These are phyloP conservation scores for Debaryomyces singareniensis DNA, from an alignment of 1,139 yeast species.

Conservation along the genomic window DNA sequence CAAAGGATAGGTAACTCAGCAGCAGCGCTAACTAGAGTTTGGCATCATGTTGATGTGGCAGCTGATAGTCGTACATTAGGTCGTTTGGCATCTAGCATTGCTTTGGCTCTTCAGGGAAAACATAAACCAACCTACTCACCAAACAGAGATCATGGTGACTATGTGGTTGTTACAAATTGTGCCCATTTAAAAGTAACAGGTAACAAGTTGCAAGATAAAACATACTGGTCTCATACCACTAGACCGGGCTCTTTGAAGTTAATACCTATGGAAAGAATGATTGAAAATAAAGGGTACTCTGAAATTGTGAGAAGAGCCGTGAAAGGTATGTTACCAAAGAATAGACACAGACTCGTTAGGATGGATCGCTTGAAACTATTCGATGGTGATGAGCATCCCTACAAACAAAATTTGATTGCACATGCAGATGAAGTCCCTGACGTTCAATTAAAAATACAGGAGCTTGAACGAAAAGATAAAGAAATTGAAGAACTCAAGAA, in stretches of 20 bases:
- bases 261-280: slow-evolving; percentile 73
- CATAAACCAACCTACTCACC: slow-evolving; percentile 86
- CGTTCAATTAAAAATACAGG: slow-evolving; percentile 35
- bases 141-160: slow-evolving; percentile 85
- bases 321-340: slow-evolving; percentile 93
- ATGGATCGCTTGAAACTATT: slow-evolving; percentile 77
- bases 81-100: slow-evolving; percentile 84
- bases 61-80: slow-evolving; percentile 83
- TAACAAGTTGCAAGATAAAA: slow-evolving; percentile 71
- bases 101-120: slow-evolving; percentile 85
- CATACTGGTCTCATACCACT: slow-evolving; percentile 87
- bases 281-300: slow-evolving; percentile 75
- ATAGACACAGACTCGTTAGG: slow-evolving; percentile 71
- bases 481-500: slow-evolving; percentile 28
- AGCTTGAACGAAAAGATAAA: slow-evolving; percentile 32
- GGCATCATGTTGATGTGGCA: slow-evolving; percentile 96
- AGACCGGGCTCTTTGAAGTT: slow-evolving; percentile 88
- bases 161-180: slow-evolving; percentile 94
- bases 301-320: slow-evolving; percentile 84
- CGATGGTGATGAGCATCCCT: slow-evolving; percentile 88
- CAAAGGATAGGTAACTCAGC: slow-evolving; percentile 58
- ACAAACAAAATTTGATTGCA: slow-evolving; percentile 74
- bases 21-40: slow-evolving; percentile 73
- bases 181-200: slow-evolving; percentile 77
- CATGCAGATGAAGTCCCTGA: slow-evolving; percentile 74